Base-by-base conservation (phyloP, 306 rosid genomes). In the Malus asiatica region DNA sequence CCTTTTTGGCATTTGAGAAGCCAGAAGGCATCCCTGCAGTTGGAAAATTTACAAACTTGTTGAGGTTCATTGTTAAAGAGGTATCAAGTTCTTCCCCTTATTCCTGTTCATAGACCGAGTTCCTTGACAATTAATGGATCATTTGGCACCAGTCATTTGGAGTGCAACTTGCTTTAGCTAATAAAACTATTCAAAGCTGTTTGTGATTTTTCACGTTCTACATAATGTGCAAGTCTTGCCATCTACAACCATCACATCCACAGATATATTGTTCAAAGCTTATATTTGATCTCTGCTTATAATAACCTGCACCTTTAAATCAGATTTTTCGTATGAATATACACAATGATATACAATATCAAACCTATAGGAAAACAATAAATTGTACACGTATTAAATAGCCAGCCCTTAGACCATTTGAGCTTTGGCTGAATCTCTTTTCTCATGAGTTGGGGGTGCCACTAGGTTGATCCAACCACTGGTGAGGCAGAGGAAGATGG, bases 401-500 rank as follows among this genome's bases (percentile, higher is more conserved):
- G 18, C 63, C 19, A 12, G 40, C 14, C 65, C 19, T 23, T 19
- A 23, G 12, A n/a, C 68, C 6, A 30, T 42, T 14, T 38, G 62
- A 22, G 16, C 42, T 8, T 29, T 55, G 15, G 44, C 46, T 79
- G 22, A 5, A 44, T 46, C 58, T 53, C 20, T 18, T 40, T 66
- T 60, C 70, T 74, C 74, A 66, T 66, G 45, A 25, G 45, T 76
- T 81, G 83, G 73, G 74, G 60, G 75, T 61, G 70, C 79, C 60
- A 57, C 70, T 77, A 92, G 99, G 96, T 95, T 86, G 97, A 92
- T 71, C 83, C 89, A 61, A 83, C 84, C 82, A 87, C 92, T 9
- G 97, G 99, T n/a, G 99, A 95, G 87, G 88, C 93, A 53, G 99
- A 92, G 59, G 99, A 95, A 62, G 97, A 95, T 45, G 99, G 99